Evolutionary conservation across 108 stramenopile species (phyloP).

Genomic region (Hondaea fermentalgiana): DNA sequence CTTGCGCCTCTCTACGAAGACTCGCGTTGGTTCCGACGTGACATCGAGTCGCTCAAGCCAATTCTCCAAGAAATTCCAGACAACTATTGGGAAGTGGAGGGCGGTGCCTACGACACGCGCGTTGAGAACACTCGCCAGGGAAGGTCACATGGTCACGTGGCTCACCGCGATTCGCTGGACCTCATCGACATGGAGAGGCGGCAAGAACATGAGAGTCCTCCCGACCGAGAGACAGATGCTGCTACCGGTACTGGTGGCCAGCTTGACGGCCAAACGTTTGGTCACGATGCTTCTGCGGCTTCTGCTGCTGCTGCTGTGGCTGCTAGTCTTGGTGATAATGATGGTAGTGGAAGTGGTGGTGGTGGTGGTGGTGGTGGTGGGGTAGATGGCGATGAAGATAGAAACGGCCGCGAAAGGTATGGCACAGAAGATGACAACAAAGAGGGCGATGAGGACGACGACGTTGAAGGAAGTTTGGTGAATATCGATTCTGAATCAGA

Average conservation of each 20-base stretch:
- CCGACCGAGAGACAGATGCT: too few species aligned
- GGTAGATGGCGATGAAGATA: not conserved
- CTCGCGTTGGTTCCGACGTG: not conserved
- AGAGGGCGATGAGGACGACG: not conserved
- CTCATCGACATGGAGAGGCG: not conserved
- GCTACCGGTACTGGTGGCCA: too few species aligned
- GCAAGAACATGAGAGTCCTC: not conserved
- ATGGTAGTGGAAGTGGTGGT: not conserved
- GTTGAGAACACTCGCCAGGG: not conserved
- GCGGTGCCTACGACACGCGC: not conserved
- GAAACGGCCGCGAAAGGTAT: too few species aligned
- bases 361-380: not conserved
- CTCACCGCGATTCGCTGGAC: not conserved
- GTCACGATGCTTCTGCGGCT: too few species aligned
- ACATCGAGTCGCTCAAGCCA: not conserved
- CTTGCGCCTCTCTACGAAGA: conserved; percentile 8
- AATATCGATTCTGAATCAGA: not conserved
- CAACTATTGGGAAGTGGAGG: not conserved
- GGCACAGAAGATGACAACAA: too few species aligned
- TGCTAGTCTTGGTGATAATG: too few species aligned
- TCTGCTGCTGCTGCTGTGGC: too few species aligned
- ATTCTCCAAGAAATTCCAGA: not conserved
- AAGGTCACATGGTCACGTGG: not conserved
- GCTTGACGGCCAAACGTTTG: too few species aligned
- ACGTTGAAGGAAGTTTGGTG: not conserved